These are phyloP conservation scores for Helianthus tuberosus DNA, from an alignment of 129 eudicot species.

Conservation along the genomic window DNA sequence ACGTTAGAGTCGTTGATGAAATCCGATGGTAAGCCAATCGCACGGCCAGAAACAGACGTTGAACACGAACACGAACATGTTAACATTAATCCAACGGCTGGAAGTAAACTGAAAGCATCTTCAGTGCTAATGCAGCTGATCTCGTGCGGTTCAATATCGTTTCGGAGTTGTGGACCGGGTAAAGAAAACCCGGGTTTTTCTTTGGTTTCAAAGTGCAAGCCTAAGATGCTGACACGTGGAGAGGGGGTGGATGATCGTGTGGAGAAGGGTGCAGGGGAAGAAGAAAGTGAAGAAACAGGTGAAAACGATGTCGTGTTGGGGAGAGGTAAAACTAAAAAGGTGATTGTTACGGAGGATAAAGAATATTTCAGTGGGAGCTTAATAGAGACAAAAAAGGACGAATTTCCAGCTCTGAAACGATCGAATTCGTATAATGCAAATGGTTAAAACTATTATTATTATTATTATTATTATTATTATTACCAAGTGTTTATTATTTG, in stretches of 20 bases:
- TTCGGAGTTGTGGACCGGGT: conserved; percentile 73
- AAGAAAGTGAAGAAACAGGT: conserved; percentile 13
- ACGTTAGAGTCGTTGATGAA: conserved; percentile 83
- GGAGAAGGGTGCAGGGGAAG: conserved; percentile 45
- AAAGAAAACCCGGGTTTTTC: conserved; percentile 48
- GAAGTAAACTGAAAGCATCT: conserved; percentile 45
- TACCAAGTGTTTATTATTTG: not conserved
- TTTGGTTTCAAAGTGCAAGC: conserved; percentile 47
- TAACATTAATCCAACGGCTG: conserved; percentile 37
- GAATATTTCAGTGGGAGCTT: conserved; percentile 92
- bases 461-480: not conserved
- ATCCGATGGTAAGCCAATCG: conserved; percentile 53
- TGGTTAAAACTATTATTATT: conserved; percentile 57
- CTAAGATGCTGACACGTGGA: conserved; percentile 67
- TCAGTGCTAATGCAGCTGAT: conserved; percentile 81
- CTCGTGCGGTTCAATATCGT: conserved; percentile 86
- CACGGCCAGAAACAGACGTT: conserved; percentile 24
- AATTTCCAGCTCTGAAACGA: conserved; percentile 64
- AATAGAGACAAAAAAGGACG: conserved; percentile 67
- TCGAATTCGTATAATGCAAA: conserved; percentile 86
- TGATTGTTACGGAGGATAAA: conserved; percentile 48
- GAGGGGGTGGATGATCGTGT: conserved; percentile 32
- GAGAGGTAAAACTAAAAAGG: conserved; percentile 29
- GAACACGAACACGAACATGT: not conserved
- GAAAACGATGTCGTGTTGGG: conserved; percentile 18